Base-by-base conservation (phyloP, 148 eudicot genomes). In the Rhododendron kiyosumense region DNA sequence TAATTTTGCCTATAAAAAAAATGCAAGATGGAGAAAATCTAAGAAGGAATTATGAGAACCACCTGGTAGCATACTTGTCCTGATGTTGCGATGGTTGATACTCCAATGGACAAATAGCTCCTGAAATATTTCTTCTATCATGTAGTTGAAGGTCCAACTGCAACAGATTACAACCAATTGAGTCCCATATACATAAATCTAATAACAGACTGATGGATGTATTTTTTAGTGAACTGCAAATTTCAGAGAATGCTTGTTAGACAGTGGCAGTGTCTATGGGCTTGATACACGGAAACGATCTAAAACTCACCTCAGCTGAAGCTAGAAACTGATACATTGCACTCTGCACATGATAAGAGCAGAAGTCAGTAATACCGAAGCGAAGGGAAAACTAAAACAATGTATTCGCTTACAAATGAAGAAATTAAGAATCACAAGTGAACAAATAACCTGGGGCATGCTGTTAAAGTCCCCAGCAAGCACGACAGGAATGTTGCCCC, bases 381-480 rank as follows among this genome's bases (percentile, higher is more conserved):
- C 38, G 54, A n/a, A 81, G 73, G 32, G 81, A 71, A 81, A 75
- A 82, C 61, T 48, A 86, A 24, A n/a, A n/a, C 32, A 57, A 10
- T 26, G 36, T n/a, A 34, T 32, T 8, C 12, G 78, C 22, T 74
- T 28, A 17, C 2, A 57, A 30, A 78, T 51, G 28, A 22, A 18
- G 26, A 59, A 30, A 78, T 48, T 51, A 84, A 77, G 34, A 41
- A 78, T 52, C 28, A 45, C 15, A 26, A 32, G 13, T 43, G 13
- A 52, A 75, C 80, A 41, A 80, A 82, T 63, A 69, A 94, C 96
- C 94, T 89, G 90, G 41, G 94, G 96, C 71, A 89, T 79, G 88
- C 94, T 89, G 87, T 94, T 94, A 24, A 90, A 86, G 89, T 94
- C 97, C 69, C 97, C 97, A 89, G 93, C 92, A 88, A 94, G 94